A percentile compares a stretch with the other conserved stretches of the same genome.
These are phyloP conservation scores for Incumbomyces delicatus DNA, from an alignment of 2,329 filamentous ascomycete genomes.

Conservation along the genomic window DNA sequence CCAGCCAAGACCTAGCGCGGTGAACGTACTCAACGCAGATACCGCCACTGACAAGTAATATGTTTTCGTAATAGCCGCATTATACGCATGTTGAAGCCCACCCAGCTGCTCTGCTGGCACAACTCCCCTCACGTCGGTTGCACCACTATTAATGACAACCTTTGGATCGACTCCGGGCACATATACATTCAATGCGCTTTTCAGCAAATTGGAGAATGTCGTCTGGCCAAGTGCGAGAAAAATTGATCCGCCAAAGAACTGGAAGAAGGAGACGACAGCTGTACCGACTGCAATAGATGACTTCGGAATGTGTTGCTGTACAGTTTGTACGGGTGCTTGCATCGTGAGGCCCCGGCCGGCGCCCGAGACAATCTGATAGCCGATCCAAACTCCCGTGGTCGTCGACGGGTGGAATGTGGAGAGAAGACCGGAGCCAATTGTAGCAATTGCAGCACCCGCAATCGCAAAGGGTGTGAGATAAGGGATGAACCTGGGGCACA, in stretches of 20 bases:
- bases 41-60: slow-evolving; percentile 14
- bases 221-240: slow-evolving; percentile 18
- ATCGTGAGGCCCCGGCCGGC: slow-evolving; percentile 20
- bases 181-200: slow-evolving; percentile 7
- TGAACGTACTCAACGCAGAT: slow-evolving; percentile 4
- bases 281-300: slow-evolving; percentile 18
- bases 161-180: slow-evolving; percentile 11
- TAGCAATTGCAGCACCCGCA: slow-evolving; percentile 15
- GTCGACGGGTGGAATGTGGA: slow-evolving; percentile 20
- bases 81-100: slow-evolving; percentile 14
- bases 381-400: slow-evolving; percentile 22
- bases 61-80: slow-evolving; percentile 12
- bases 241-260: slow-evolving; percentile 19
- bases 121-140: slow-evolving; percentile 10
- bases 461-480: slow-evolving; percentile 23
- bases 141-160: slow-evolving; percentile 11
- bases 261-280: slow-evolving; percentile 18
- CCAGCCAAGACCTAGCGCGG: slow-evolving; percentile 11
- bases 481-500: slow-evolving; percentile 10
- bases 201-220: slow-evolving; percentile 16
- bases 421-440: slow-evolving; percentile 23
- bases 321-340: slow-evolving; percentile 18
- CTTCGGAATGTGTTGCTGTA: slow-evolving; percentile 15
- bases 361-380: slow-evolving; percentile 24
- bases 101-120: slow-evolving; percentile 7